Percentiles rank a stretch among this genome's conserved stretches.
These are phyloP conservation scores for Globisporangium parvum DNA, from an alignment of 352 stramenopile species.

Conservation along the genomic window DNA sequence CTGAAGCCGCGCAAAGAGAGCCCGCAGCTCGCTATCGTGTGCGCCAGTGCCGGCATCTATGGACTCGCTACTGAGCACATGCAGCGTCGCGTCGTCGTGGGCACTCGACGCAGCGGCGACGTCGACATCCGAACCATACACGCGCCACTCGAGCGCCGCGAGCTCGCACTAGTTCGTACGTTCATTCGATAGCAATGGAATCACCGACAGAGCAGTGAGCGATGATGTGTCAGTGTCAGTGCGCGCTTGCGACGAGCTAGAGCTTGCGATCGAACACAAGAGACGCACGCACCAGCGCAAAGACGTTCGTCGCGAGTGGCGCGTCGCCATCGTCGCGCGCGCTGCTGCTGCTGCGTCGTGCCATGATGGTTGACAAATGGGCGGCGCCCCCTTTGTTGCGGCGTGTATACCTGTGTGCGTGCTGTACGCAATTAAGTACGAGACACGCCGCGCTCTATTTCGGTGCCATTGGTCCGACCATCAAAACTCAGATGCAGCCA, in stretches of 20 bases:
- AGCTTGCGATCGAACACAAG: background rate
- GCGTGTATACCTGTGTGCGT: no score
- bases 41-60: slow-evolving; percentile 14
- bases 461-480: no score
- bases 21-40: slow-evolving; percentile 15
- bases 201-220: background rate
- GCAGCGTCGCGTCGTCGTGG: background rate
- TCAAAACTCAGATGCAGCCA: no score
- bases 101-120: background rate
- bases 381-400: background rate
- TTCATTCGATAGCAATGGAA: no score
- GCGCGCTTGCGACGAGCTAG: background rate
- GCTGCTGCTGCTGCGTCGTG: background rate
- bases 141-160: slow-evolving; percentile 42
- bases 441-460: no score
- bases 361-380: background rate
- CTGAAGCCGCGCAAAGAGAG: slow-evolving; percentile 30
- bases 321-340: background rate
- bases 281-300: slow-evolving; percentile 31
- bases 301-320: slow-evolving; percentile 29
- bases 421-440: no score
- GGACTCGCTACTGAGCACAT: no score
- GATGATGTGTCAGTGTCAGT: background rate
- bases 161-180: slow-evolving; percentile 40
- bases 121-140: slow-evolving; percentile 21